Evolutionary conservation across 176 grass and related monocot genomes (phyloP).

Genomic region (Oryza glaberrima): DNA sequence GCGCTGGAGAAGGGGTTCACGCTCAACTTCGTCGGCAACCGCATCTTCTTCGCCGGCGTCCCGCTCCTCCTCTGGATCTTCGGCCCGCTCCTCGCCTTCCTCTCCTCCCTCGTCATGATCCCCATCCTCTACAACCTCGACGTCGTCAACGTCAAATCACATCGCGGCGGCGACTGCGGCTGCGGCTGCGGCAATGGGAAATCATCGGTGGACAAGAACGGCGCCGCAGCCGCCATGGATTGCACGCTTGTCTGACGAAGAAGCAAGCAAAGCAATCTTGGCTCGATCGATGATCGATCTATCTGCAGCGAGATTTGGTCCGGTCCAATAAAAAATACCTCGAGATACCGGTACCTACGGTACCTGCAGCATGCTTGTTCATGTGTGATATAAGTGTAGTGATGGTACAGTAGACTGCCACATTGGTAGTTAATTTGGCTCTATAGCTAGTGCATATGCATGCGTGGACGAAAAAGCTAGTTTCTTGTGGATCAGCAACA

Average conservation of each 20-base stretch:
- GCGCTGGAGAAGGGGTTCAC: constrained; percentile 66
- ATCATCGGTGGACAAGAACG: background rate
- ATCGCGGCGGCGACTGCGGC: background rate
- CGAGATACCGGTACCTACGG: too few relatives aligned
- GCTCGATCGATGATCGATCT: too few relatives aligned
- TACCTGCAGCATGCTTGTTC: background rate
- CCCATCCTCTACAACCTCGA: constrained; percentile 86
- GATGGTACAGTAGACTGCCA: constrained; percentile 4
- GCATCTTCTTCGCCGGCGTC: constrained; percentile 82
- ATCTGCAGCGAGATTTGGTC: too few relatives aligned
- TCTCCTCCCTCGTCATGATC: constrained; percentile 65
- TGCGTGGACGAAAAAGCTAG: background rate
- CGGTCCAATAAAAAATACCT: too few relatives aligned
- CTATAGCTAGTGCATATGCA: background rate
- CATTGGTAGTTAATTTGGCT: constrained; percentile 16
- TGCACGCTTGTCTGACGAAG: constrained; percentile 35
- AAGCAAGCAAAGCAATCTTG: background rate
- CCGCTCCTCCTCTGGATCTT: constrained; percentile 89
- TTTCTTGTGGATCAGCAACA: background rate
- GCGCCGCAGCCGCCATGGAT: background rate
- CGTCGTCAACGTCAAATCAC: constrained; percentile 11
- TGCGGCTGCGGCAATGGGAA: constrained; percentile 24
- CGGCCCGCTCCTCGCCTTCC: constrained; percentile 78
- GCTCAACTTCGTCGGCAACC: constrained; percentile 78
- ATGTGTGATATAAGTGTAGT: background rate